Base-by-base conservation (phyloP, 345 rosid species). In the Triadica sebifera region DNA sequence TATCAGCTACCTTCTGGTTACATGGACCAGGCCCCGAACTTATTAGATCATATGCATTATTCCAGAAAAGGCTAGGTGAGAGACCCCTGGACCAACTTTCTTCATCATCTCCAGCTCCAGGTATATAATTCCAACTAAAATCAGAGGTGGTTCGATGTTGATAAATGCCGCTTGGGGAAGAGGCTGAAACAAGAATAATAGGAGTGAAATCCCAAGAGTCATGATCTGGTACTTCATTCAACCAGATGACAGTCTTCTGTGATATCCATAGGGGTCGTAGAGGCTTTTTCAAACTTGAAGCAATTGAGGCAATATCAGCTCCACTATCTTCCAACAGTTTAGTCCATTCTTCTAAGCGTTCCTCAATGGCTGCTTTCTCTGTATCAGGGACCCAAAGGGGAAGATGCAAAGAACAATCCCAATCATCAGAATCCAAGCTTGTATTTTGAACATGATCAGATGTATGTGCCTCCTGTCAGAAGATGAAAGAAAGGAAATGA, bases 41-140 rank as follows among this genome's bases (percentile, higher is more conserved):
- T 47, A 94, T 92, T 64, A 91, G 72, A 87, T 91, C 91, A 68
- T 86, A 82, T 17, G 77, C 90, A 82, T 92, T 85, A 5, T 70
- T 82, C 98, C 98, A 94, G 78, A 92, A 94, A 71, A 88, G 81
- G 78, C 76, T 76, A 4, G 98, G 97, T 2, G 97, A 77, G 34
- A 94, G 83, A 61, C 97, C 93, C 87, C 97, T 87, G 5, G 98
- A 87, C 98, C 98, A 94, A 78, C 97, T 91, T 80, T 94, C 98
- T 85, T 94, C 97, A 74, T 94, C 98, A 53, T 94, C 98, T 73
- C 98, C 98, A 64, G 97, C 98, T 71, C 97, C 98, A 19, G 98
- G 84, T 67, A 94, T 94, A 75, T 94, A 94, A 81, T 70, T 89
- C 98, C 97, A 94, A 78, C 97, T 92, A 77, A 91, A 92, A 82